Evolutionary conservation across 140 eudicot genomes (phyloP).

Genomic region (Anethum foeniculum): DNA sequence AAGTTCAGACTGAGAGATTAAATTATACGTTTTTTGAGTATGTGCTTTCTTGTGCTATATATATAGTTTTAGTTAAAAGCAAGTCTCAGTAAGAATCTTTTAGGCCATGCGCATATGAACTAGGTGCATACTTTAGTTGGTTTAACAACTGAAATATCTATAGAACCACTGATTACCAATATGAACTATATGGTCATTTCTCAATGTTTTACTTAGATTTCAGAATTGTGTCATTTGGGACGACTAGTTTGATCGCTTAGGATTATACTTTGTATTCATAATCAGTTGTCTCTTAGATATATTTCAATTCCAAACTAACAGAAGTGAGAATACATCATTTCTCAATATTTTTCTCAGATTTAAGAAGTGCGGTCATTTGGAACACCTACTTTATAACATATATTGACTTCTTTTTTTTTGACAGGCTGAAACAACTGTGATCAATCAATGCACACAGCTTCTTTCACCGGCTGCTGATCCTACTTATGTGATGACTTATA

Average conservation of each 20-base stretch:
- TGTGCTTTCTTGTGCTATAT: neutral
- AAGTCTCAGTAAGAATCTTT: neutral
- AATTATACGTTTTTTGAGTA: neutral
- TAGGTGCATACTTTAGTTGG: neutral
- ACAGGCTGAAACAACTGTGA: constrained; percentile 93
- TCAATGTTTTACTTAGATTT: neutral
- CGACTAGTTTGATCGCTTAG: neutral
- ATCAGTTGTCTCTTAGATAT: neutral
- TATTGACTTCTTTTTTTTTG: constrained; percentile 11
- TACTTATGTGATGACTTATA: constrained; percentile 61
- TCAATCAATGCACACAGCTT: constrained; percentile 82
- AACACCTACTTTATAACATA: neutral
- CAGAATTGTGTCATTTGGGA: neutral
- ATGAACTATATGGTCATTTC: neutral
- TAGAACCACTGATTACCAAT: neutral
- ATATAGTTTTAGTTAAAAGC: neutral
- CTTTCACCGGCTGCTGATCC: constrained; percentile 83
- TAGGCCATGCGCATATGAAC: neutral
- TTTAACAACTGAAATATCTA: neutral
- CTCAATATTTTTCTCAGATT: neutral
- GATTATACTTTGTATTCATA: neutral
- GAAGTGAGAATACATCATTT: neutral
- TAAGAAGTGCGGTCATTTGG: neutral
- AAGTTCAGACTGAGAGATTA: neutral
- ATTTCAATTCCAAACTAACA: neutral